Evolutionary conservation across 352 stramenopile genomes (phyloP), one percentile per base, ranked within the genome.

Genomic region (Pythium catenulatum): DNA sequence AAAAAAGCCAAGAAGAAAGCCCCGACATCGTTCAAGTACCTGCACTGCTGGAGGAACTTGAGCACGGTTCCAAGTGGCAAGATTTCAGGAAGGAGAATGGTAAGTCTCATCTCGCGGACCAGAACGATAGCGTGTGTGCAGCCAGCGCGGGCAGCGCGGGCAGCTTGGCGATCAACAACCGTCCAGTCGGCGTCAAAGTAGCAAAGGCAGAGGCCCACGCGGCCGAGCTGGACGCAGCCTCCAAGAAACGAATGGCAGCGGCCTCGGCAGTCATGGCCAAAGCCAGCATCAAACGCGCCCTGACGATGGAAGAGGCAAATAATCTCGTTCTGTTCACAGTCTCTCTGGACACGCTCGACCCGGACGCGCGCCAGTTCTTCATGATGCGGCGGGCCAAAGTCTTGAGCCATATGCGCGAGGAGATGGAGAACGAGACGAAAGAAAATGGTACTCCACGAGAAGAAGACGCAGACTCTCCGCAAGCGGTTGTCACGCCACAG

Each of bases 31-130:
- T 77, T 77, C 68, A 58, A 61, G 43, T 61, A 61, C 27, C 68
- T 77, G 15, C 68, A 58, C 46, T 77, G 68, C 27, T 77, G 68
- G 68, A 39, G 68, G 17, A 77, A 14, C 30, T 61, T 25, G 43
- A 77, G 32, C 58, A 23, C 5, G 68, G 61, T 19, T 45, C 68
- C 5, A 77, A 58, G 27, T 77, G 41, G 68, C 63, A 77, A 45
- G 43, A 19, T 11, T 77, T 77, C 43, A 39, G 68, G 34, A n/a
- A 77, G 32, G n/a, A n/a, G n/a, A n/a, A n/a, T n/a, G n/a, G n/a
- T n/a, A n/a, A n/a, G n/a, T n/a, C n/a, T n/a, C n/a, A n/a, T n/a
- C n/a, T n/a, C n/a, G n/a, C n/a, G n/a, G n/a, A n/a, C n/a, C n/a
- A n/a, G n/a, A n/a, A n/a, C n/a, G n/a, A n/a, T n/a, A n/a, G n/a